Conservation (phyloP, 495 filamentous ascomycete species). For the Neurospora sp. region DNA sequence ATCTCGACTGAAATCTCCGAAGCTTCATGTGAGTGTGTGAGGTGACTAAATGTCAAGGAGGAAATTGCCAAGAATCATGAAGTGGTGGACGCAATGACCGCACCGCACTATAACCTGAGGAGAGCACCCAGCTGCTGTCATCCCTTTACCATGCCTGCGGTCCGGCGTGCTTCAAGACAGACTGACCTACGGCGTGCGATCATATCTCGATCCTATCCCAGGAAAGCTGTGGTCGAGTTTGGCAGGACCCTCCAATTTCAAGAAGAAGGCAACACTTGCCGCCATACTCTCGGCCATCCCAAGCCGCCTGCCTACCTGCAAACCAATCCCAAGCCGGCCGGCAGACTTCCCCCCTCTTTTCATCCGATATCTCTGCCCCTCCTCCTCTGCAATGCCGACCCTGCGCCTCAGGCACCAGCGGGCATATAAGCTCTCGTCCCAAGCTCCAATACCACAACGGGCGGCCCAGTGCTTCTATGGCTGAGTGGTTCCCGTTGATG, state of each 20-base stretch:
- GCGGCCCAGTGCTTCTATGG: not conserved
- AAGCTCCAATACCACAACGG: not conserved
- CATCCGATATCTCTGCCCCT: not conserved
- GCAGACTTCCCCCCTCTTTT: not conserved
- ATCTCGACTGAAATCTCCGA: too few relatives aligned
- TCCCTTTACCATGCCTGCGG: too few relatives aligned
- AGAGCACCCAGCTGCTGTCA: too few relatives aligned
- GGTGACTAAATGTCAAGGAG: too few relatives aligned
- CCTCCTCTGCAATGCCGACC: not conserved
- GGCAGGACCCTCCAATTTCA: not conserved
- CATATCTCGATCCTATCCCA: not conserved
- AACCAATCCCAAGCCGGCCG: not conserved
- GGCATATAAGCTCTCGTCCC: not conserved
- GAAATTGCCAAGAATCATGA: too few relatives aligned
- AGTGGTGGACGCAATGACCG: too few relatives aligned
- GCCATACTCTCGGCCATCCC: not conserved
- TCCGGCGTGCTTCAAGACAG: too few relatives aligned
- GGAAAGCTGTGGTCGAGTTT: not conserved
- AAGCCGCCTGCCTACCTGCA: not conserved
- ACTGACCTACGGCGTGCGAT: too few relatives aligned
- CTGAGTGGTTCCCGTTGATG: not conserved
- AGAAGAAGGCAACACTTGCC: not conserved
- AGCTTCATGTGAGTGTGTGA: too few relatives aligned
- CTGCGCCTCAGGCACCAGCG: not conserved
- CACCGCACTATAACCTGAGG: too few relatives aligned